Evolutionary conservation across 306 rosid species (phyloP).

Genomic region (Prunus davidiana): DNA sequence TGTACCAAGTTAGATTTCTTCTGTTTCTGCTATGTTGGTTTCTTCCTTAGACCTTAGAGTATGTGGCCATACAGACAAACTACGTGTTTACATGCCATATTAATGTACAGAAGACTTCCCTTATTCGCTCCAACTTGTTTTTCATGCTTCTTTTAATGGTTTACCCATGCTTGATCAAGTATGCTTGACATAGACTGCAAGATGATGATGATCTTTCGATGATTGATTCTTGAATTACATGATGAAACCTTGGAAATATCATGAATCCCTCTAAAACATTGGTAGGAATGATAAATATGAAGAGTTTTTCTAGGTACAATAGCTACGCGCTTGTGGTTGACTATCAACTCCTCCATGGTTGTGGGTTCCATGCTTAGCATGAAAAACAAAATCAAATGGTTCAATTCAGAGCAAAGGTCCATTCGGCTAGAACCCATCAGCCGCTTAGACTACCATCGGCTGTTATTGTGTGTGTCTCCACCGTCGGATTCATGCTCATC

Average conservation of each 20-base stretch:
- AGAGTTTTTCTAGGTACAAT: too few relatives aligned
- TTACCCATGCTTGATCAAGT: background rate
- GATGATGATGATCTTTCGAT: background rate
- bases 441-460: too few relatives aligned
- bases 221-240: too few relatives aligned
- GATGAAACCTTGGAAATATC: too few relatives aligned
- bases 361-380: too few relatives aligned
- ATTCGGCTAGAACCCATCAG: background rate
- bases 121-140: background rate
- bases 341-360: too few relatives aligned
- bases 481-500: too few relatives aligned
- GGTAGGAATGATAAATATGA: too few relatives aligned
- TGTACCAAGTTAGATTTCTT: background rate
- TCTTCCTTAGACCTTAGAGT: background rate
- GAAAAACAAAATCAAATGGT: background rate
- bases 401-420: background rate
- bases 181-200: background rate
- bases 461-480: too few relatives aligned
- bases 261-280: too few relatives aligned
- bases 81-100: background rate
- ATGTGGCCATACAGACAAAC: background rate
- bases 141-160: background rate
- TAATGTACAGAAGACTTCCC: background rate
- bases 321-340: too few relatives aligned
- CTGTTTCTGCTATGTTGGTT: background rate